These are phyloP conservation scores for Phoenix roebelenii DNA, from an alignment of 176 grass and related monocot genomes.

Conservation along the genomic window DNA sequence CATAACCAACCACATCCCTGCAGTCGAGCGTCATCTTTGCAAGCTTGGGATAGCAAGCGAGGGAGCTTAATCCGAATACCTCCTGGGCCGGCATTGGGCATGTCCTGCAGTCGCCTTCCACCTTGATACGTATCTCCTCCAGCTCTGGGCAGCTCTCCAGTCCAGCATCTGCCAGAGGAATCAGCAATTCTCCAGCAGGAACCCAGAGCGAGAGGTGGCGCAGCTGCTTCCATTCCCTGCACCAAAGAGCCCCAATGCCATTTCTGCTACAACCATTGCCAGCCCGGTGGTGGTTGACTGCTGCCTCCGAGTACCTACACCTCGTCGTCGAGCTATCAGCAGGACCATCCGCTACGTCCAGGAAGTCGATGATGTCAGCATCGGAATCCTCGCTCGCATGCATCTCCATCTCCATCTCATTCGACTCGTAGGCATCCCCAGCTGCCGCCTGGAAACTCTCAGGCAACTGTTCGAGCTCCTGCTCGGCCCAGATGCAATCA, in stretches of 20 bases:
- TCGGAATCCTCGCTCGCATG: too few species aligned
- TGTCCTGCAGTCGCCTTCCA: slow-evolving; percentile 76
- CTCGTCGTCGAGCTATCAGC: too few species aligned
- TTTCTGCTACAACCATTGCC: neutral
- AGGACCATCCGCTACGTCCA: too few species aligned
- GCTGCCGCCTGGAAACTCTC: slow-evolving; percentile 7
- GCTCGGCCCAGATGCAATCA: slow-evolving; percentile 53
- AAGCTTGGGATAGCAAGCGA: slow-evolving; percentile 42
- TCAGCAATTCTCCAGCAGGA: slow-evolving; percentile 59
- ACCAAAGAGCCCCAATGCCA: neutral
- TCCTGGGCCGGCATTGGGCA: slow-evolving; percentile 23
- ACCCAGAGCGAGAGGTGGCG: slow-evolving; percentile 78
- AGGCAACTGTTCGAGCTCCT: slow-evolving; percentile 10
- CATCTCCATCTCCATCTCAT: neutral
- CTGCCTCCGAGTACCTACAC: too few species aligned
- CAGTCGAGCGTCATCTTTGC: slow-evolving; percentile 86
- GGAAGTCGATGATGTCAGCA: too few species aligned
- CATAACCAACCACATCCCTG: slow-evolving; percentile 76
- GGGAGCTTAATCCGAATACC: slow-evolving; percentile 50
- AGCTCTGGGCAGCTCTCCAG: slow-evolving; percentile 62
- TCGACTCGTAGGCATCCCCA: slow-evolving; percentile 14
- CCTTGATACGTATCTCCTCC: slow-evolving; percentile 72
- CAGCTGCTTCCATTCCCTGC: slow-evolving; percentile 56
- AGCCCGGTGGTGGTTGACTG: neutral
- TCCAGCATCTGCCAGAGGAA: slow-evolving; percentile 45